Conservation (phyloP, 208 protist species). For the Herpetomonas tarakana region DNA sequence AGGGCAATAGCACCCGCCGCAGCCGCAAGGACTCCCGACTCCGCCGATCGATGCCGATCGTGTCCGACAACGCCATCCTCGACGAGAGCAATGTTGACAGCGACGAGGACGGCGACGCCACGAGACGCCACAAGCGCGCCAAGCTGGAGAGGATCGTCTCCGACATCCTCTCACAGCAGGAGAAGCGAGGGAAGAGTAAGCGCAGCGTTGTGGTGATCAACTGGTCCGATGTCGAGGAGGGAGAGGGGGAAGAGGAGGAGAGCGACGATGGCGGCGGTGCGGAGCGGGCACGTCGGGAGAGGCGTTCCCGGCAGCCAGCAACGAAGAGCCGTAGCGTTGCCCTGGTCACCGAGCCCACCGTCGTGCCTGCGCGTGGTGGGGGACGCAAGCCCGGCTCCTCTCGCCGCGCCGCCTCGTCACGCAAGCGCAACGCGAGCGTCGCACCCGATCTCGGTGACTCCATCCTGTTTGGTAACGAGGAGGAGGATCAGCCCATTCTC, state of each 20-base stretch:
- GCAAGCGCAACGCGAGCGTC: slow-evolving; percentile 25
- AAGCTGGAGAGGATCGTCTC: slow-evolving; percentile 72
- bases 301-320: slow-evolving; percentile 13
- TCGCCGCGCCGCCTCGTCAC: slow-evolving; percentile 18
- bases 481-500: slow-evolving; percentile 70
- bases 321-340: slow-evolving; percentile 20
- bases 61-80: slow-evolving; percentile 24
- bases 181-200: slow-evolving; percentile 59
- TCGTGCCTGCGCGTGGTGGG: slow-evolving; percentile 7
- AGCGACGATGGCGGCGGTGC: background rate
- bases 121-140: slow-evolving; percentile 30
- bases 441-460: slow-evolving; percentile 53
- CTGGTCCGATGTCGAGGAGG: slow-evolving; percentile 46
- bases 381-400: slow-evolving; percentile 7
- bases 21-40: slow-evolving; percentile 1
- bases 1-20: background rate
- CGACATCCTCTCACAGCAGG: slow-evolving; percentile 42
- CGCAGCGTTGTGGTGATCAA: slow-evolving; percentile 84
- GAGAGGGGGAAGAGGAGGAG: slow-evolving; percentile 9
- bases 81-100: slow-evolving; percentile 16
- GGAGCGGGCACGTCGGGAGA: background rate
- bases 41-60: slow-evolving; percentile 42
- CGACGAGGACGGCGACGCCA: slow-evolving; percentile 7
- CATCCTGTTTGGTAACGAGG: slow-evolving; percentile 52
- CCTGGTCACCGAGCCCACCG: slow-evolving; percentile 7